Percentiles rank a stretch among this genome's conserved stretches.
Conservation (phyloP, 495 filamentous ascomycete genomes). For the Tuber borchii region DNA sequence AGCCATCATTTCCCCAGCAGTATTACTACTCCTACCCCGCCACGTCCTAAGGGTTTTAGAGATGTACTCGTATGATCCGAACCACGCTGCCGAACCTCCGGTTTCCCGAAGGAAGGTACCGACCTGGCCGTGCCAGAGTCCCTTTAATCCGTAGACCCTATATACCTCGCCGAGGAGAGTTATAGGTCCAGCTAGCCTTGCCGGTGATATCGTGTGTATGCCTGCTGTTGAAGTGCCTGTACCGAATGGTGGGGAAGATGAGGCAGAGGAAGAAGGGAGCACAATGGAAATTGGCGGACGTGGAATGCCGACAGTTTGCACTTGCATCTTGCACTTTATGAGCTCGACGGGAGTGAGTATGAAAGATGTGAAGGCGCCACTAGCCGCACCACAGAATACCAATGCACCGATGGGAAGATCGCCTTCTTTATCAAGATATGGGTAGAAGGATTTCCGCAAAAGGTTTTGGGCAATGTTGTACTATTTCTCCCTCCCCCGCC, state of each 20-base stretch:
- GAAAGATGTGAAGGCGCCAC: slow-evolving; percentile 84
- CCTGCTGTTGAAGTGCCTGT: slow-evolving; percentile 22
- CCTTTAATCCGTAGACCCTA: slow-evolving; percentile 67
- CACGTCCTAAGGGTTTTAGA: slow-evolving; percentile 57
- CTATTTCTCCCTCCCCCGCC: slow-evolving; percentile 30
- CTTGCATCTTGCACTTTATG: slow-evolving; percentile 98
- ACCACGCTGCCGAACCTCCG: slow-evolving; percentile 91
- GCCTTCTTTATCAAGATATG: slow-evolving; percentile 49
- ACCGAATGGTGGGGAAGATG: slow-evolving; percentile 8
- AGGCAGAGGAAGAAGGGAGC: slow-evolving; percentile 24
- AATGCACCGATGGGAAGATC: slow-evolving; percentile 64
- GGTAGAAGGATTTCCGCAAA: slow-evolving; percentile 54
- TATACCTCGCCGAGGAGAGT: slow-evolving; percentile 68
- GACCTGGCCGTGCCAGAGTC: slow-evolving; percentile 92
- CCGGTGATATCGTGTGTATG: slow-evolving; percentile 35
- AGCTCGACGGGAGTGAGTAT: slow-evolving; percentile 92
- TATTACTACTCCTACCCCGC: slow-evolving; percentile 23
- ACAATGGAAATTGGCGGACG: slow-evolving; percentile 44
- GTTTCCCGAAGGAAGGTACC: slow-evolving; percentile 92
- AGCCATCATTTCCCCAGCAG: slow-evolving; percentile 37
- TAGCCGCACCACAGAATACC: slow-evolving; percentile 67
- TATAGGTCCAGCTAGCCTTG: slow-evolving; percentile 49
- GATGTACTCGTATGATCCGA: slow-evolving; percentile 81
- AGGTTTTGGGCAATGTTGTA: slow-evolving; percentile 64
- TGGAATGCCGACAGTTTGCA: slow-evolving; percentile 43